Evolutionary conservation across 2,329 filamentous ascomycete species (phyloP).

Genomic region (Aurifilum marmelostoma): DNA sequence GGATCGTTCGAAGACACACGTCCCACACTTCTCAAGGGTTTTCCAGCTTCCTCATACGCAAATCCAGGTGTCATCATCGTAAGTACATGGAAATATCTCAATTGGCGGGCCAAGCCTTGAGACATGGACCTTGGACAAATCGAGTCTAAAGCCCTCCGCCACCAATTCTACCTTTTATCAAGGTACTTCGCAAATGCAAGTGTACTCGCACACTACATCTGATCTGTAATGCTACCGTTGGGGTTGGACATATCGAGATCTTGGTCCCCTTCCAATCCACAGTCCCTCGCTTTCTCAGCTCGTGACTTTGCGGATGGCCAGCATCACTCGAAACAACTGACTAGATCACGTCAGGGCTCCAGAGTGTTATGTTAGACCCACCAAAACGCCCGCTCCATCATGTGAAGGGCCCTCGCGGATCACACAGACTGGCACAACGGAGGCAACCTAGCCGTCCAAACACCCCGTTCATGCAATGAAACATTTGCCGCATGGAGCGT

Average conservation of each 20-base stretch:
- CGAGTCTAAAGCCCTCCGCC: neutral
- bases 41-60: neutral
- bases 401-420: neutral
- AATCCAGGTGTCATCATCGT: neutral
- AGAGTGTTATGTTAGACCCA: neutral
- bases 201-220: neutral
- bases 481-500: neutral
- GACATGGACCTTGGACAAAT: neutral
- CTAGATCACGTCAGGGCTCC: neutral
- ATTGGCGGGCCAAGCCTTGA: neutral
- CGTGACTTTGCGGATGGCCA: neutral
- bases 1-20: neutral
- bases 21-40: neutral
- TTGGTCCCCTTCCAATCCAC: neutral
- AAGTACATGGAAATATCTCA: neutral
- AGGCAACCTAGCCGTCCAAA: conserved; percentile 6
- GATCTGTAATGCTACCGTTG: neutral
- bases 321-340: neutral
- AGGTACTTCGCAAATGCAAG: too few relatives aligned
- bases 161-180: too few relatives aligned
- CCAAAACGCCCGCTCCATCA: neutral
- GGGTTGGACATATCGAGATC: neutral
- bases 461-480: conserved; percentile 10
- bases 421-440: conserved; percentile 2
- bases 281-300: neutral